phyloP scores from a whole-genome alignment of 169 alveolate species.

The Eimeria praecox region DNA sequence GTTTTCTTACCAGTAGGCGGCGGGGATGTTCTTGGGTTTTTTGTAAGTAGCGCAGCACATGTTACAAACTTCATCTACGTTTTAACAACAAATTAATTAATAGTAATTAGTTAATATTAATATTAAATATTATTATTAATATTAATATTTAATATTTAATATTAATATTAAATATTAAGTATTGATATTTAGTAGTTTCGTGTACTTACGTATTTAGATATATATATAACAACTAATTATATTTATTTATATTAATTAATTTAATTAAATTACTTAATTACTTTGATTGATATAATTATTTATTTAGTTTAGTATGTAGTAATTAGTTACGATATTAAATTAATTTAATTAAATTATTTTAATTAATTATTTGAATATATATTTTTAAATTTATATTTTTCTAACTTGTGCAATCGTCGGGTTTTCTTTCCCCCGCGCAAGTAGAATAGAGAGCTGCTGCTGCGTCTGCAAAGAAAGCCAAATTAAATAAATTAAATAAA shows the following conservation, averaged over 20 bases:
- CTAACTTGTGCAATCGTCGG: conserved; percentile 33
- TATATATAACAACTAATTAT: too few species aligned
- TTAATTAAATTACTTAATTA: too few species aligned
- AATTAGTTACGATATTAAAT: background rate
- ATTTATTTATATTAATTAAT: too few species aligned
- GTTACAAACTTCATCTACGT: conserved; percentile 2
- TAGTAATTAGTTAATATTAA: background rate
- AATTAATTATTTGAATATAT: too few species aligned
- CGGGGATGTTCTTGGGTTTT: background rate
- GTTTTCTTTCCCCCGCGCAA: background rate
- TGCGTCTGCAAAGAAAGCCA: background rate
- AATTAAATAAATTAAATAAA: background rate
- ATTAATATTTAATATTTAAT: too few species aligned
- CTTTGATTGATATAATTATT: too few species aligned
- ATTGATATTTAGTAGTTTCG: background rate
- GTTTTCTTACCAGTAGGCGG: background rate
- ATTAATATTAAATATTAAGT: background rate
- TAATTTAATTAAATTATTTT: too few species aligned
- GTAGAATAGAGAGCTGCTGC: background rate
- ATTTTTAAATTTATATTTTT: too few species aligned
- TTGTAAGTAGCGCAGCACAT: conserved; percentile 48
- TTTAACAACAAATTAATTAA: background rate
- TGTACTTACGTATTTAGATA: background rate
- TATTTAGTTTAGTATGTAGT: background rate
- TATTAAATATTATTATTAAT: background rate